phyloP scores from a whole-genome alignment of 2,329 filamentous ascomycete genomes.

The Iodosphaeria phyllophila region DNA sequence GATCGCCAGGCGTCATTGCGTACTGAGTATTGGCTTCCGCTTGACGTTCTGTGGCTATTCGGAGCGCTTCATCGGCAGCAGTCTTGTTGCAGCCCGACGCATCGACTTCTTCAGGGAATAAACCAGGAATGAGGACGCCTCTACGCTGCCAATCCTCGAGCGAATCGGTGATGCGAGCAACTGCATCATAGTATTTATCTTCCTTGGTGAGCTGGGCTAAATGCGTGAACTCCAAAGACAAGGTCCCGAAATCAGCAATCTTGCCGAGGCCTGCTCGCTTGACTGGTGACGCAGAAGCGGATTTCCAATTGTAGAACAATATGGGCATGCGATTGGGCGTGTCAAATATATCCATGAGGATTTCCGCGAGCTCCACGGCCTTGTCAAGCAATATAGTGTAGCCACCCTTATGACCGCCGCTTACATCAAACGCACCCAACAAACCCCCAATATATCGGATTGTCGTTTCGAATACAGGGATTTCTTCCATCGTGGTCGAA shows the following conservation, averaged over 20 bases:
- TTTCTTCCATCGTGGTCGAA: constrained; percentile 38
- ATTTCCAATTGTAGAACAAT: constrained; percentile 63
- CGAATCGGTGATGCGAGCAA: constrained; percentile 69
- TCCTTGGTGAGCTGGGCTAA: constrained; percentile 71
- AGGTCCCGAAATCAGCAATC: constrained; percentile 51
- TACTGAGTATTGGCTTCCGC: constrained; percentile 4
- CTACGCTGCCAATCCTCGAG: constrained; percentile 56
- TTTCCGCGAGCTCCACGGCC: constrained; percentile 52
- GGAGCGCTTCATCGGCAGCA: constrained; percentile 19
- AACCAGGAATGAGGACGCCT: constrained; percentile 51
- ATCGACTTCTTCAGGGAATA: constrained; percentile 67
- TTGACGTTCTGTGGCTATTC: too few relatives aligned
- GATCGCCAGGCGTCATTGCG: constrained; percentile 1
- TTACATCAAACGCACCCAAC: constrained; percentile 72
- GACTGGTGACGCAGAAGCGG: constrained; percentile 40
- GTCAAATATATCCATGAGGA: constrained; percentile 57
- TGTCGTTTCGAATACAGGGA: constrained; percentile 83
- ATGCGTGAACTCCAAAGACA: constrained; percentile 78
- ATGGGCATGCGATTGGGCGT: constrained; percentile 89
- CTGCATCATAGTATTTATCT: constrained; percentile 73
- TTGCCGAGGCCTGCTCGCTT: constrained; percentile 41
- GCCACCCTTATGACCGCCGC: constrained; percentile 32
- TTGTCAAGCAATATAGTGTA: constrained; percentile 52
- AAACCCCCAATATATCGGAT: constrained; percentile 85
- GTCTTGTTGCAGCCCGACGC: constrained; percentile 58